A percentile compares a stretch with the other conserved stretches of the same genome.
Conservation (phyloP, 371 early-diverging fungal species). For the Synchytrium microbalum region DNA sequence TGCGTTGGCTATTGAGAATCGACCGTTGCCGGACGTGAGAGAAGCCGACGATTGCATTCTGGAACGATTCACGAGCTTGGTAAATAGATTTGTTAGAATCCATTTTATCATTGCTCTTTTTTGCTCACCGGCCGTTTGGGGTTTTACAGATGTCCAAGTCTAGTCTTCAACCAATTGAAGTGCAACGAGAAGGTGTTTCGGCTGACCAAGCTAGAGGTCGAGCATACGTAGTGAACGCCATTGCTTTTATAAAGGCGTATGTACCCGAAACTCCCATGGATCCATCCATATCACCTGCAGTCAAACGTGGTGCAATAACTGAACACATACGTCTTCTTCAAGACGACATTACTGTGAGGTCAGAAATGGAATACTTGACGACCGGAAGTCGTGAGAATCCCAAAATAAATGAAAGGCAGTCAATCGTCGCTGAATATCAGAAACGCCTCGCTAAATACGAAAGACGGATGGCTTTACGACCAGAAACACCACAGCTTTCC, state of each 20-base stretch:
- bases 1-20: no score
- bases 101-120: no score
- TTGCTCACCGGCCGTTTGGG: no score
- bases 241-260: conserved; percentile 57
- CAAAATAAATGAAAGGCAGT: conserved; percentile 21
- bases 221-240: neutral
- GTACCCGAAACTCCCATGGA: conserved; percentile 71
- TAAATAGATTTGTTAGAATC: no score
- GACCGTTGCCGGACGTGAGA: no score
- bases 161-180: no score
- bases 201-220: neutral
- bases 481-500: conserved; percentile 56
- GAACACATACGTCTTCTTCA: conserved; percentile 35
- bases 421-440: neutral
- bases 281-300: conserved; percentile 61
- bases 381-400: conserved; percentile 53
- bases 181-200: no score
- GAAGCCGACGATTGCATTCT: neutral
- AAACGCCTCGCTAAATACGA: neutral
- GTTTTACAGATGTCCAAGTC: no score
- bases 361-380: conserved; percentile 45
- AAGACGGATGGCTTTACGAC: conserved; percentile 54
- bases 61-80: neutral
- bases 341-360: conserved; percentile 45
- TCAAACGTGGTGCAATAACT: conserved; percentile 49